Evolutionary conservation across 257 asterid genomes (phyloP).

Genomic region (Anisodus tanguticus): DNA sequence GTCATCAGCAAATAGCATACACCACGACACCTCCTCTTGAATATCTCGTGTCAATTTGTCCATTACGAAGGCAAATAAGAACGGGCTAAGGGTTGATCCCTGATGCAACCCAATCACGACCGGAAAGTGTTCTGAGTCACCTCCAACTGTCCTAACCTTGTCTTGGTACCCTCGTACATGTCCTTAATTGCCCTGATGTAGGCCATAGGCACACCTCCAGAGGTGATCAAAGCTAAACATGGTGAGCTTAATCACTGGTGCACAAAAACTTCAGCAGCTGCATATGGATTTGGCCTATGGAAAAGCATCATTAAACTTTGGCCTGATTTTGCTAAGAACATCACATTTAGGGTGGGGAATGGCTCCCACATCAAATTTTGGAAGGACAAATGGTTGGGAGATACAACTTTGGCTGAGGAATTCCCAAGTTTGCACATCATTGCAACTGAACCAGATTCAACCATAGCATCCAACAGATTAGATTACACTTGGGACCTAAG

Average conservation of each 20-base stretch:
- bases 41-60: no score
- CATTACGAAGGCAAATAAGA: no score
- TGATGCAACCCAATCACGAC: no score
- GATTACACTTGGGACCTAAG: not conserved
- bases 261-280: slow-evolving; percentile 12
- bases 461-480: not conserved
- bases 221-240: not conserved
- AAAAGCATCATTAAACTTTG: not conserved
- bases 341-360: not conserved
- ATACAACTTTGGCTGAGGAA: not conserved
- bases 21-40: no score
- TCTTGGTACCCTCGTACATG: no score
- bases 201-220: no score
- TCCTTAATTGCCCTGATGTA: no score
- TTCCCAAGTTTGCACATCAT: not conserved
- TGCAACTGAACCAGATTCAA: not conserved
- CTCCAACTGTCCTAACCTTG: no score
- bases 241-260: not conserved
- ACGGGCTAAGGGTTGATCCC: no score
- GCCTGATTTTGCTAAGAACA: not conserved
- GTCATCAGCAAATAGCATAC: no score
- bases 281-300: not conserved
- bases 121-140: no score
- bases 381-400: not conserved
- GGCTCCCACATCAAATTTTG: not conserved